phyloP scores from a whole-genome alignment of 2,329 filamentous ascomycete species.

The Colletotrichum orbiculare region DNA sequence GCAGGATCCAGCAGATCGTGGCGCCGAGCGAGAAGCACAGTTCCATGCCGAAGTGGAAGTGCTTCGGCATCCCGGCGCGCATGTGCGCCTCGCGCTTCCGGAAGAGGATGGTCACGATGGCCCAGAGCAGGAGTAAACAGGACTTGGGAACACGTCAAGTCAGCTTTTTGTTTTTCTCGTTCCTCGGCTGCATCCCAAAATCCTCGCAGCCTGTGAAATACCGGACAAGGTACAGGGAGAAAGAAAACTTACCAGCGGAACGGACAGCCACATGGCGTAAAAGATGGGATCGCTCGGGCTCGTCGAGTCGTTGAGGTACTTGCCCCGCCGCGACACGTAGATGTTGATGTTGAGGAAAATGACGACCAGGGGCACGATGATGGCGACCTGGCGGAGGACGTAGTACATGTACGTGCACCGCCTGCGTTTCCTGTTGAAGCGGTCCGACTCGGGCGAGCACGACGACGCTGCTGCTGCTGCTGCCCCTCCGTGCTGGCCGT shows the following conservation, averaged over 20 bases:
- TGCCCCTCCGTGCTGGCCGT: slow-evolving; percentile 19
- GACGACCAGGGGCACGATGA: slow-evolving; percentile 44
- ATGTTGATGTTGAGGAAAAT: slow-evolving; percentile 38
- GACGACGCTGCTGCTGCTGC: not conserved
- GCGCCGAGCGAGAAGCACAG: slow-evolving; percentile 36
- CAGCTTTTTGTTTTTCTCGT: not conserved
- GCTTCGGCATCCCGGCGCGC: slow-evolving; percentile 32
- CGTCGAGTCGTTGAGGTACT: slow-evolving; percentile 35
- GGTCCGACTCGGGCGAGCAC: slow-evolving; percentile 28
- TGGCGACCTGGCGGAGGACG: slow-evolving; percentile 52
- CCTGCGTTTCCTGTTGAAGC: slow-evolving; percentile 32
- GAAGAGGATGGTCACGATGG: slow-evolving; percentile 26
- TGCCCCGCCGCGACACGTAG: slow-evolving; percentile 35
- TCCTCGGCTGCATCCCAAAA: not conserved
- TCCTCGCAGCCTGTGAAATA: not conserved
- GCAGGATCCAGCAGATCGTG: slow-evolving; percentile 35
- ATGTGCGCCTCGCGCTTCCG: slow-evolving; percentile 13
- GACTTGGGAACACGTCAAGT: slow-evolving; percentile 7
- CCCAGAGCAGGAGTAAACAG: slow-evolving; percentile 32
- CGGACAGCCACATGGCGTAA: slow-evolving; percentile 34
- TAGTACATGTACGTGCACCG: slow-evolving; percentile 50
- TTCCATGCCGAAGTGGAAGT: slow-evolving; percentile 38
- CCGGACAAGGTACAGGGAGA: not conserved
- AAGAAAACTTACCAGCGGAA: slow-evolving; percentile 25
- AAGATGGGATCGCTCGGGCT: slow-evolving; percentile 35